Conservation (phyloP, 2,329 filamentous ascomycete species). For the Volutella citrinella region DNA sequence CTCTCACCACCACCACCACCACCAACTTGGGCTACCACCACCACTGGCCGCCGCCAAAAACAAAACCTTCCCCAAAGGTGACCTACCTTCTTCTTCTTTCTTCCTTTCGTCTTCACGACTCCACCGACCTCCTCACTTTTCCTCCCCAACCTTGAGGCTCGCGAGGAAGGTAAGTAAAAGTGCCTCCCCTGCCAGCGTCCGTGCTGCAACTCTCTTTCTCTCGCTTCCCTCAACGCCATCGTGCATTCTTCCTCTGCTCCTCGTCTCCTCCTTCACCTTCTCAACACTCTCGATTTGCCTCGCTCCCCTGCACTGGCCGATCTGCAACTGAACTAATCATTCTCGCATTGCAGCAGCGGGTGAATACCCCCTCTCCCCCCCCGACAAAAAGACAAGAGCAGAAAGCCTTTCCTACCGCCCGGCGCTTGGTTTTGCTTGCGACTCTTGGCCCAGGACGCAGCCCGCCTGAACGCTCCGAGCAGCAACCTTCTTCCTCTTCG, state of each 20-base stretch:
- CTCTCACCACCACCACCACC: conserved; percentile 27
- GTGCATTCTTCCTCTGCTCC: conserved; percentile 28
- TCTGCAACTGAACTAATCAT: conserved; percentile 29
- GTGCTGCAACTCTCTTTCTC: conserved; percentile 30
- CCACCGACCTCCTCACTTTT: conserved; percentile 33
- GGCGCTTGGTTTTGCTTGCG: conserved; percentile 19
- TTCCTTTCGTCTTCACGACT: conserved; percentile 33
- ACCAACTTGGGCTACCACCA: conserved; percentile 14
- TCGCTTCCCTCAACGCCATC: conserved; percentile 27
- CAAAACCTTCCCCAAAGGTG: conserved; percentile 30
- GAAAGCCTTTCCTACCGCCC: conserved; percentile 15
- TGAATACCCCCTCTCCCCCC: conserved; percentile 15
- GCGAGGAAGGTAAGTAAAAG: conserved; percentile 14
- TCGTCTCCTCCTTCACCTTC: conserved; percentile 6
- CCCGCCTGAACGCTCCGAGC: no score
- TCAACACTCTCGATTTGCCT: conserved; percentile 9
- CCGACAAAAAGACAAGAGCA: conserved; percentile 10
- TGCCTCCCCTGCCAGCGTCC: not conserved
- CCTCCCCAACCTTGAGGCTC: conserved; percentile 27
- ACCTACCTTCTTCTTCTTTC: conserved; percentile 25
- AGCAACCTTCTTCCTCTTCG: not conserved
- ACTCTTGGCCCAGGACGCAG: conserved; percentile 13
- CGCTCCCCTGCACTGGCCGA: conserved; percentile 14
- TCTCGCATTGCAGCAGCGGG: conserved; percentile 32
- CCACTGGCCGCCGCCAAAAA: conserved; percentile 33